Conservation (phyloP, 495 filamentous ascomycete genomes). For the Parathielavia hyrcaniae region DNA sequence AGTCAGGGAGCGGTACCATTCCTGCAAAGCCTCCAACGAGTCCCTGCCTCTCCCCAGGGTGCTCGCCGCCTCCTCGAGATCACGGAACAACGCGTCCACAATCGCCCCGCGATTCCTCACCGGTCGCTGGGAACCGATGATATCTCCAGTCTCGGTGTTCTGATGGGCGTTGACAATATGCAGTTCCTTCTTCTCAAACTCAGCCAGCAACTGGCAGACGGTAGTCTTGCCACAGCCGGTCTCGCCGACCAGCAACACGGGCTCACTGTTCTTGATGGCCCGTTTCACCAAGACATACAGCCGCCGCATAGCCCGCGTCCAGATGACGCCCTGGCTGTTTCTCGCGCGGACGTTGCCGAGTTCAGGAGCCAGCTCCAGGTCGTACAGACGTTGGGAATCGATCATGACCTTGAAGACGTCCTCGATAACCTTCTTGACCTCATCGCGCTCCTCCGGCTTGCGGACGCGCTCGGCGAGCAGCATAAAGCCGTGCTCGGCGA, state of each 20-base stretch:
- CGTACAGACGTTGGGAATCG: constrained; percentile 66
- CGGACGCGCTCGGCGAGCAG: constrained; percentile 88
- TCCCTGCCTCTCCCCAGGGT: constrained; percentile 27
- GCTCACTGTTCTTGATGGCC: constrained; percentile 85
- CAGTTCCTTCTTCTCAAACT: constrained; percentile 64
- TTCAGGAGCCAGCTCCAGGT: constrained; percentile 46
- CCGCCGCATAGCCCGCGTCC: constrained; percentile 91
- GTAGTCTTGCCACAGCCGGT: constrained; percentile 98
- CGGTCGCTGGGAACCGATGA: constrained; percentile 92
- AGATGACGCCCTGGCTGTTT: constrained; percentile 63
- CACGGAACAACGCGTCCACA: constrained; percentile 55
- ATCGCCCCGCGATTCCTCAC: constrained; percentile 74
- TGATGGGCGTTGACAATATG: constrained; percentile 95
- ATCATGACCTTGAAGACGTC: constrained; percentile 84
- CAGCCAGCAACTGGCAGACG: constrained; percentile 85
- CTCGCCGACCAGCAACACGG: constrained; percentile 88
- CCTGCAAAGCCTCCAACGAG: constrained; percentile 36
- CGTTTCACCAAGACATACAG: constrained; percentile 78
- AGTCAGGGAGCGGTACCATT: constrained; percentile 35
- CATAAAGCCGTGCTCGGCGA: constrained; percentile 93
- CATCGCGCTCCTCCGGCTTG: constrained; percentile 76
- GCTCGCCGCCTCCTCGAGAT: constrained; percentile 49
- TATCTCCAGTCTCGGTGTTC: constrained; percentile 92
- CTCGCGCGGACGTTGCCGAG: constrained; percentile 48
- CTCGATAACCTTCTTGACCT: constrained; percentile 85